Evolutionary conservation across 1,139 yeast genomes (phyloP).

Genomic region (Blastobotrys serpentis): DNA sequence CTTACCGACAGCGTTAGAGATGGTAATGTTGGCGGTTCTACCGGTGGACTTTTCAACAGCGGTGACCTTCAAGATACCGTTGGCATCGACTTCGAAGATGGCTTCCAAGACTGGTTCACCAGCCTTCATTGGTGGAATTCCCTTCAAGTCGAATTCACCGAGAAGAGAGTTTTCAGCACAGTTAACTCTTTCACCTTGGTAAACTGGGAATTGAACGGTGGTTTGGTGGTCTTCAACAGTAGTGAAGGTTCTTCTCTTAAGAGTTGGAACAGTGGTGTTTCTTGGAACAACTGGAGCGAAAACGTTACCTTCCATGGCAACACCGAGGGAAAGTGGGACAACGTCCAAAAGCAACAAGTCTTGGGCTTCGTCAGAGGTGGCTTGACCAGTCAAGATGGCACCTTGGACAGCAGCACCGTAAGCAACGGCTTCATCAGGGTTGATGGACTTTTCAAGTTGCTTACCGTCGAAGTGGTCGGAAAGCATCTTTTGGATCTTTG

Average conservation of each 20-base stretch:
- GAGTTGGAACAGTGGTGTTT: slow-evolving; percentile 99
- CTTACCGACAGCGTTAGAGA: slow-evolving; percentile 99
- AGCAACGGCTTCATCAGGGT: slow-evolving; percentile 97
- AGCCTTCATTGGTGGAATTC: slow-evolving; percentile 98
- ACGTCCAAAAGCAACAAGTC: slow-evolving; percentile 97
- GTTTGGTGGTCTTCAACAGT: slow-evolving; percentile 99
- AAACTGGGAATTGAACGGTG: slow-evolving; percentile 99
- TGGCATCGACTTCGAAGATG: slow-evolving; percentile 98
- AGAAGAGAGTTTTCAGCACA: slow-evolving; percentile 98
- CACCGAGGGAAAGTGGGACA: slow-evolving; percentile 98
- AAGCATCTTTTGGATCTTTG: slow-evolving; percentile 84
- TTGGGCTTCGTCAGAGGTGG: slow-evolving; percentile 95
- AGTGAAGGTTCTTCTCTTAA: slow-evolving; percentile 99
- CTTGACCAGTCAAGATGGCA: slow-evolving; percentile 91
- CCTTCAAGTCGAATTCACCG: slow-evolving; percentile 99
- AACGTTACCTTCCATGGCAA: slow-evolving; percentile 99
- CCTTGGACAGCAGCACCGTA: slow-evolving; percentile 99
- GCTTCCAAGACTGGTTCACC: slow-evolving; percentile 99
- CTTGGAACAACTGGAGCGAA: slow-evolving; percentile 99
- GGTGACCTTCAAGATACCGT: slow-evolving; percentile 99
- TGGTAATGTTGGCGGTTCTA: slow-evolving; percentile 98
- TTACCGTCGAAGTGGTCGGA: slow-evolving; percentile 88
- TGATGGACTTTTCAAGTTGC: slow-evolving; percentile 83
- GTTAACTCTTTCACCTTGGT: slow-evolving; percentile 99
- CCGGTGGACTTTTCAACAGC: slow-evolving; percentile 99